A percentile compares a stretch with the other conserved stretches of the same genome.
phyloP scores from a whole-genome alignment of 2,329 filamentous ascomycete genomes.

The Fusarium keratoplasticum region DNA sequence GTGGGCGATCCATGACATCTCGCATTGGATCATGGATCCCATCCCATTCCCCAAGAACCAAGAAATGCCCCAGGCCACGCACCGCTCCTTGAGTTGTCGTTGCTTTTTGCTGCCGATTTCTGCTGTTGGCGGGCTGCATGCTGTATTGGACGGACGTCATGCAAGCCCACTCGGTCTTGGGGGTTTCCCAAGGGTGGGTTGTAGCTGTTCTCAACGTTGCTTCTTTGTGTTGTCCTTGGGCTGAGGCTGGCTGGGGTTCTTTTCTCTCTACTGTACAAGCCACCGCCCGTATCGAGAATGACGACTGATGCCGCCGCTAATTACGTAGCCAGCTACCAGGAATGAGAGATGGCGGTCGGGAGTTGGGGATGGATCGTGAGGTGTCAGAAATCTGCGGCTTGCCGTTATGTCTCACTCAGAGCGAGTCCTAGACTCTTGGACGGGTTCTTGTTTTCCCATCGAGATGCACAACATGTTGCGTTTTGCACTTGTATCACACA shows the following conservation, averaged over 20 bases:
- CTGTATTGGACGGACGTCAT: slow-evolving; percentile 28
- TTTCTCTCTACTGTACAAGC: slow-evolving; percentile 4
- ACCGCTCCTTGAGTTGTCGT: slow-evolving; percentile 8
- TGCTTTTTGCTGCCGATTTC: slow-evolving; percentile 21
- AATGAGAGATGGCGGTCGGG: slow-evolving; percentile 14
- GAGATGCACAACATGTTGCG: neutral
- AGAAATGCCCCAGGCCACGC: slow-evolving; percentile 6
- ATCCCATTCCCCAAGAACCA: slow-evolving; percentile 6
- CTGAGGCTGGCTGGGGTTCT: neutral
- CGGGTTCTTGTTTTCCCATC: neutral
- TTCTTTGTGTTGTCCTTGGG: slow-evolving; percentile 17
- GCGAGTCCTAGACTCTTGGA: slow-evolving; percentile 18
- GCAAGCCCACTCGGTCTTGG: slow-evolving; percentile 10
- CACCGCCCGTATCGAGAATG: slow-evolving; percentile 7
- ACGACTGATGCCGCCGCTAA: slow-evolving; percentile 27
- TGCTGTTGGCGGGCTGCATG: slow-evolving; percentile 27
- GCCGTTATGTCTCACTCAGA: slow-evolving; percentile 17
- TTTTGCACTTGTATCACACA: slow-evolving; percentile 4
- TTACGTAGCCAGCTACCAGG: slow-evolving; percentile 33
- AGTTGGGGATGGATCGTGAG: slow-evolving; percentile 13
- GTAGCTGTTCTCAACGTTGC: slow-evolving; percentile 13
- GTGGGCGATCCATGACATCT: slow-evolving; percentile 30
- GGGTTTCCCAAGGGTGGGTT: slow-evolving; percentile 1
- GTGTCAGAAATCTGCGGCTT: slow-evolving; percentile 29
- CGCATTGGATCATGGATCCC: neutral